Evolutionary conservation across 352 stramenopile species (phyloP).

Genomic region (Pythium folliculosum): DNA sequence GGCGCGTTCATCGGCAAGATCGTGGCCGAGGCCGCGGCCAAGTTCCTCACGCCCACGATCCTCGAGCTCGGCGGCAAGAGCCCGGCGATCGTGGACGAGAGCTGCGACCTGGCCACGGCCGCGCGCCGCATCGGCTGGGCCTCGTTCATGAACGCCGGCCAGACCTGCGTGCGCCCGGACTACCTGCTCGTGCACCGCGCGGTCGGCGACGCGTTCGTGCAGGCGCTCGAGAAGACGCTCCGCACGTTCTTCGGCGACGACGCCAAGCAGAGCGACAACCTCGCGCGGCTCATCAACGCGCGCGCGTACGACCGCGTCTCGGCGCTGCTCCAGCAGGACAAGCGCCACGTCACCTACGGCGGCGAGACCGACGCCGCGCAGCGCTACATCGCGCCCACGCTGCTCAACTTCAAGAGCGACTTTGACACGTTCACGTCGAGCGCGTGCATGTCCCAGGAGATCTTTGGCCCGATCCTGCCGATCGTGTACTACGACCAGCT

Average conservation of each 20-base stretch:
- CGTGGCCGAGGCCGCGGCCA: too few species aligned
- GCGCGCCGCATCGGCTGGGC: too few species aligned
- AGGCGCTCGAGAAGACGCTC: conserved; percentile 40
- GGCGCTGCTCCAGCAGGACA: conserved; percentile 61
- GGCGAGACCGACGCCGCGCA: conserved; percentile 63
- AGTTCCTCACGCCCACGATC: too few species aligned
- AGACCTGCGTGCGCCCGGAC: conserved; percentile 91
- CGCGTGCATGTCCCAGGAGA: conserved; percentile 90
- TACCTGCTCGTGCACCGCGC: conserved; percentile 89
- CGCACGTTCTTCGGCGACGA: conserved; percentile 61
- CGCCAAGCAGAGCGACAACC: conserved; percentile 43
- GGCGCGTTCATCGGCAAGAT: too few species aligned
- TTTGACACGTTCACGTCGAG: conserved; percentile 47
- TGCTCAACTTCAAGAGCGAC: conserved; percentile 87
- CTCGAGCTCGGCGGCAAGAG: too few species aligned
- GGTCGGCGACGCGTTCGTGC: conserved; percentile 59
- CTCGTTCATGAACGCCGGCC: too few species aligned
- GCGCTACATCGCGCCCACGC: conserved; percentile 84
- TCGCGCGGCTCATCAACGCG: conserved; percentile 71
- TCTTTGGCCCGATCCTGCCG: conserved; percentile 92
- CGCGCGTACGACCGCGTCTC: conserved; percentile 51
- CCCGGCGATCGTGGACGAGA: too few species aligned
- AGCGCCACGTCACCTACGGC: conserved; percentile 57
- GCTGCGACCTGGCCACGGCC: too few species aligned
- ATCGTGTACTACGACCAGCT: conserved; percentile 51